phyloP scores from a whole-genome alignment of 1,284 basidiomycete species.

The Tilletia caries region DNA sequence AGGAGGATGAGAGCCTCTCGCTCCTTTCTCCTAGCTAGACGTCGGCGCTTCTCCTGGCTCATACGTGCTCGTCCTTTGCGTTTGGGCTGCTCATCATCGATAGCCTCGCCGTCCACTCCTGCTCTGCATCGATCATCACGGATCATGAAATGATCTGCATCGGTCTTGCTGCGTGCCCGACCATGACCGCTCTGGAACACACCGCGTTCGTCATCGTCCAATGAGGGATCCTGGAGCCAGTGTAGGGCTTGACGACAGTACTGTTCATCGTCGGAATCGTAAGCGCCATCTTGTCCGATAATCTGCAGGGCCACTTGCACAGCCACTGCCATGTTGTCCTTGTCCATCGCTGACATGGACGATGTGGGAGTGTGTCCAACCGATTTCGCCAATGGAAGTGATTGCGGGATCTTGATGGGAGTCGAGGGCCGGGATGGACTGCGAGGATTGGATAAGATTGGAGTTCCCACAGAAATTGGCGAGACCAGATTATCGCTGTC shows the following conservation, averaged over 20 bases:
- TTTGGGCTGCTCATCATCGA: neutral
- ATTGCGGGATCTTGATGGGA: neutral
- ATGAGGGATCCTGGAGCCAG: neutral
- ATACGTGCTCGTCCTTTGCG: slow-evolving; percentile 37
- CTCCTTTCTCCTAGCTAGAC: slow-evolving; percentile 33
- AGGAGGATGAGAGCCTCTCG: slow-evolving; percentile 30
- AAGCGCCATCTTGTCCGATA: slow-evolving; percentile 8
- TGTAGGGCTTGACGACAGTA: slow-evolving; percentile 5
- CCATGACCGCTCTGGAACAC: neutral
- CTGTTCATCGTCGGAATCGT: slow-evolving; percentile 10
- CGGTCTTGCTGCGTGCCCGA: neutral
- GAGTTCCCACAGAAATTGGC: neutral
- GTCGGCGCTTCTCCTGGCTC: slow-evolving; percentile 41
- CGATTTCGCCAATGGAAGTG: neutral
- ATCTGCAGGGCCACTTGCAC: slow-evolving; percentile 8
- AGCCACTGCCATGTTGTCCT: slow-evolving; percentile 7
- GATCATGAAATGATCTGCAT: neutral
- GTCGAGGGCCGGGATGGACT: neutral
- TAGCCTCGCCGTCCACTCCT: neutral
- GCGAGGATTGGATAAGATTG: neutral
- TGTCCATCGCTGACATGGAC: neutral
- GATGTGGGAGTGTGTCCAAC: neutral
- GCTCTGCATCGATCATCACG: neutral
- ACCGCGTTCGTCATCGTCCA: neutral
- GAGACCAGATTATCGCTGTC: neutral